These are phyloP conservation scores for Penicillium sp. DNA, from an alignment of 2,329 filamentous ascomycete species.

Conservation along the genomic window DNA sequence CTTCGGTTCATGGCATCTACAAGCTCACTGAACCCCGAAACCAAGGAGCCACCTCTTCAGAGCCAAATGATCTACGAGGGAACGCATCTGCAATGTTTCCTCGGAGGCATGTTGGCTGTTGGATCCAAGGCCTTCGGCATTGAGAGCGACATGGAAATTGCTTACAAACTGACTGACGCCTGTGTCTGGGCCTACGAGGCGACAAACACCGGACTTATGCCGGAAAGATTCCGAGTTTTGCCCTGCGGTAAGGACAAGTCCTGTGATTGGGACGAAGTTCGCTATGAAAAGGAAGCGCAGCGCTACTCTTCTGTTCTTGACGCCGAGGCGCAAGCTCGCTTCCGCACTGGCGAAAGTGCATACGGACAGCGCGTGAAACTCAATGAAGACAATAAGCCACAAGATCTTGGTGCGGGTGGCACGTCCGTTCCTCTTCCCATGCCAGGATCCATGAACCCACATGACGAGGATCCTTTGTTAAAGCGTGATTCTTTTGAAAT, in stretches of 20 bases:
- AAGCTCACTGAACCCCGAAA: conserved; percentile 21
- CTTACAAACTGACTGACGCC: conserved; percentile 56
- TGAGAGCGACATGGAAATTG: conserved; percentile 55
- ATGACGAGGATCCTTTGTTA: conserved; percentile 14
- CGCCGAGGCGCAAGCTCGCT: conserved; percentile 31
- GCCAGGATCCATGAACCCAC: conserved; percentile 24
- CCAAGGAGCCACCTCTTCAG: conserved; percentile 12
- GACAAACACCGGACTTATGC: conserved; percentile 60
- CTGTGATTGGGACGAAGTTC: conserved; percentile 54
- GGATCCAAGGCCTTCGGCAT: conserved; percentile 58
- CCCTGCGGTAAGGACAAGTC: conserved; percentile 45
- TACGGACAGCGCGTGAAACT: conserved; percentile 25
- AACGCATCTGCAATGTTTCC: conserved; percentile 60
- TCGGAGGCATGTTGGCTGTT: conserved; percentile 62
- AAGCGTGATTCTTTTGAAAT: conserved; percentile 17
- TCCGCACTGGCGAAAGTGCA: conserved; percentile 23
- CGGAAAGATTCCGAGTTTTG: conserved; percentile 55
- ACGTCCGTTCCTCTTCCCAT: conserved; percentile 20
- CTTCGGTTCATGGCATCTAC: conserved; percentile 43
- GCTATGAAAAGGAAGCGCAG: conserved; percentile 24
- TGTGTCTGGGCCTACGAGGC: conserved; percentile 63
- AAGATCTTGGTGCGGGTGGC: conserved; percentile 3
- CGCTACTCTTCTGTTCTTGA: conserved; percentile 48
- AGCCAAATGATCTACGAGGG: conserved; percentile 49
- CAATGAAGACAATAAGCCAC: conserved; percentile 7